Percentiles rank a stretch among this genome's conserved stretches.
Conservation (phyloP, 2,329 filamentous ascomycete species). For the Verticillium tricorpus region DNA sequence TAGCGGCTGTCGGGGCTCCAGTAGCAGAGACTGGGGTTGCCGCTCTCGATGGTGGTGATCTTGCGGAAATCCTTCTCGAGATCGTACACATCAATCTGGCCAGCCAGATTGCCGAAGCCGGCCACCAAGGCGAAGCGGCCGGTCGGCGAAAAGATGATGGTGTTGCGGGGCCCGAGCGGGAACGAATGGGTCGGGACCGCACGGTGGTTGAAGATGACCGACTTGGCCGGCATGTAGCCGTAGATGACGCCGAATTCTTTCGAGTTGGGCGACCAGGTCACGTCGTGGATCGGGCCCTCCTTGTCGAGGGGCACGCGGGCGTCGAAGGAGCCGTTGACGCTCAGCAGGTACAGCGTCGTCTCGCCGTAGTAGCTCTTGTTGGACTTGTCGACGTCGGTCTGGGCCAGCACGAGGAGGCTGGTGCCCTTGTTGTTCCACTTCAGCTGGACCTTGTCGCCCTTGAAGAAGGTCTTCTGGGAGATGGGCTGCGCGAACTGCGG, state of each 20-base stretch:
- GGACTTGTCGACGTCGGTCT: slow-evolving; percentile 96
- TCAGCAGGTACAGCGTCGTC: slow-evolving; percentile 93
- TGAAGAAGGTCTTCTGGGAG: slow-evolving; percentile 98
- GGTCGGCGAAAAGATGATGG: slow-evolving; percentile 88
- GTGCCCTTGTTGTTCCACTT: slow-evolving; percentile 97
- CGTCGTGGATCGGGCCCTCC: slow-evolving; percentile 95
- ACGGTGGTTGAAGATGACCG: slow-evolving; percentile 92
- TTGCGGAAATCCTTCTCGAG: slow-evolving; percentile 91
- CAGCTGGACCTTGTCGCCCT: slow-evolving; percentile 96
- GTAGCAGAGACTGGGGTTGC: slow-evolving; percentile 92
- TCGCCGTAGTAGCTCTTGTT: slow-evolving; percentile 99
- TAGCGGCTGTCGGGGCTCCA: slow-evolving; percentile 97
- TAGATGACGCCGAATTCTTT: slow-evolving; percentile 98
- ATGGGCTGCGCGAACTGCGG: slow-evolving; percentile 78
- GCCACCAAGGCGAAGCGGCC: slow-evolving; percentile 91
- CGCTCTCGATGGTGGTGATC: slow-evolving; percentile 88
- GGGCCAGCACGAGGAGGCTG: slow-evolving; percentile 86
- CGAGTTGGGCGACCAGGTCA: slow-evolving; percentile 96
- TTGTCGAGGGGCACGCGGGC: slow-evolving; percentile 90
- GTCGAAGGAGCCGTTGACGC: slow-evolving; percentile 86
- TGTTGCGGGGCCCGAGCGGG: slow-evolving; percentile 84
- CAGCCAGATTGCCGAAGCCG: slow-evolving; percentile 94
- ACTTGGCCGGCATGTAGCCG: slow-evolving; percentile 98
- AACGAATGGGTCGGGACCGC: slow-evolving; percentile 82
- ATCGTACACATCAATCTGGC: slow-evolving; percentile 97